Conservation (phyloP, 441 rosid genomes). For the Erysimum cheiri region DNA sequence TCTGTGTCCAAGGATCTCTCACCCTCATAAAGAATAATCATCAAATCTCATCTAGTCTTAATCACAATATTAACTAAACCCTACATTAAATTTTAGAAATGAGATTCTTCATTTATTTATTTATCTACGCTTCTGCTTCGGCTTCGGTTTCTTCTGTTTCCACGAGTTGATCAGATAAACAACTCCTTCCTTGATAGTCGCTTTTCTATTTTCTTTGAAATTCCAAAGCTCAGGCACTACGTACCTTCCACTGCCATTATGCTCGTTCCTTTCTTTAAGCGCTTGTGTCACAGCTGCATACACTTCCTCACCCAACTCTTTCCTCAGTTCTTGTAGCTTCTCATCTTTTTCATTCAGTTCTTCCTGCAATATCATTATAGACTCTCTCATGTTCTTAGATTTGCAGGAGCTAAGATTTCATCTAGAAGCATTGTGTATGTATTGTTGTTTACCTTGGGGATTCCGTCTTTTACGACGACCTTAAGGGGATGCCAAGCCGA, state of each 20-base stretch:
- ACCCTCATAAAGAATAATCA: background rate
- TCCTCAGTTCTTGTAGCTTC: constrained; percentile 62
- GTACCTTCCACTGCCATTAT: constrained; percentile 87
- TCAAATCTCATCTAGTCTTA: background rate
- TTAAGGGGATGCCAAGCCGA: constrained; percentile 81
- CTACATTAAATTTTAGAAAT: too few relatives aligned
- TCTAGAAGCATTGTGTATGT: constrained; percentile 10
- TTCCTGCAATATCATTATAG: constrained; percentile 51
- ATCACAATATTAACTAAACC: too few relatives aligned
- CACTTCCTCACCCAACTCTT: constrained; percentile 71
- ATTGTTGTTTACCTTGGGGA: constrained; percentile 50
- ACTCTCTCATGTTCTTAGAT: constrained; percentile 3
- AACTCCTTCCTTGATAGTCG: constrained; percentile 82
- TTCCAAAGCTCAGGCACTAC: constrained; percentile 78
- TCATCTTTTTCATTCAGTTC: constrained; percentile 74
- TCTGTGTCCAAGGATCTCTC: background rate
- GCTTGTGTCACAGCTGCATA: constrained; percentile 63
- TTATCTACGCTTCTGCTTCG: constrained; percentile 41
- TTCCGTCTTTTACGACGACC: constrained; percentile 49
- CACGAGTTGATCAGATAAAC: constrained; percentile 44
- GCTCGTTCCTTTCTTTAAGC: constrained; percentile 71
- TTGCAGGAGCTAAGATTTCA: background rate
- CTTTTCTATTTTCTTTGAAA: constrained; percentile 68
- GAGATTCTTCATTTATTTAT: background rate
- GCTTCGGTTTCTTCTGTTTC: constrained; percentile 36